phyloP scores from a whole-genome alignment of 148 eudicot genomes.

The Camellia granthamiana region DNA sequence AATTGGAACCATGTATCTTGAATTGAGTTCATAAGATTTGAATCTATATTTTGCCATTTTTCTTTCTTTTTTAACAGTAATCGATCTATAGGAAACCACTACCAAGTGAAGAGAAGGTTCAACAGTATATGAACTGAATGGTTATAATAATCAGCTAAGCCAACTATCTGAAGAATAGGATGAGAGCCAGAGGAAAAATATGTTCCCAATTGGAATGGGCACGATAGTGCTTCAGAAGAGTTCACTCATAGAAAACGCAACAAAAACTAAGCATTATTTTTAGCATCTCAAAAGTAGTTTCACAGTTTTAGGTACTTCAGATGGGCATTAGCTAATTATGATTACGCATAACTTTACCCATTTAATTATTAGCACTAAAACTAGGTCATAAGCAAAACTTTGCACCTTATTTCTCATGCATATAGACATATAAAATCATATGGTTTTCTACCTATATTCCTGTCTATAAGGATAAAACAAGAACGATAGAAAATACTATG shows the following conservation, averaged over 20 bases:
- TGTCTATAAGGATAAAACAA: not conserved
- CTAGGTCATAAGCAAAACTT: not conserved
- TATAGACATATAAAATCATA: not conserved
- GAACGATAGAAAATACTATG: not conserved
- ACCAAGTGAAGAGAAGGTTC: too few relatives aligned
- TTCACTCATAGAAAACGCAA: not conserved
- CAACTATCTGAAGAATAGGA: not conserved
- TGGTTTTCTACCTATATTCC: not conserved
- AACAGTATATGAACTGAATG: not conserved
- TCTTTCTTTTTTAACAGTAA: not conserved
- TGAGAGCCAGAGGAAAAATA: not conserved
- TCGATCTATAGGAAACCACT: too few relatives aligned
- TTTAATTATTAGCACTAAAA: not conserved
- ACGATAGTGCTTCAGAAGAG: not conserved
- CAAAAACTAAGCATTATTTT: not conserved
- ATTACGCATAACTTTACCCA: not conserved
- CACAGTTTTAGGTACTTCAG: not conserved
- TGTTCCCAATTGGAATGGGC: not conserved
- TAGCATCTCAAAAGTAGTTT: not conserved
- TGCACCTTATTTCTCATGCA: not conserved
- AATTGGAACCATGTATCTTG: too few relatives aligned
- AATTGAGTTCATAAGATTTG: too few relatives aligned
- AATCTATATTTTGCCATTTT: not conserved
- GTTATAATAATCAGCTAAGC: not conserved
- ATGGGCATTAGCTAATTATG: slow-evolving; percentile 1